Evolutionary conservation across 164 flowering plant genomes (phyloP).

Genomic region (Aristolochia fimbriata): DNA sequence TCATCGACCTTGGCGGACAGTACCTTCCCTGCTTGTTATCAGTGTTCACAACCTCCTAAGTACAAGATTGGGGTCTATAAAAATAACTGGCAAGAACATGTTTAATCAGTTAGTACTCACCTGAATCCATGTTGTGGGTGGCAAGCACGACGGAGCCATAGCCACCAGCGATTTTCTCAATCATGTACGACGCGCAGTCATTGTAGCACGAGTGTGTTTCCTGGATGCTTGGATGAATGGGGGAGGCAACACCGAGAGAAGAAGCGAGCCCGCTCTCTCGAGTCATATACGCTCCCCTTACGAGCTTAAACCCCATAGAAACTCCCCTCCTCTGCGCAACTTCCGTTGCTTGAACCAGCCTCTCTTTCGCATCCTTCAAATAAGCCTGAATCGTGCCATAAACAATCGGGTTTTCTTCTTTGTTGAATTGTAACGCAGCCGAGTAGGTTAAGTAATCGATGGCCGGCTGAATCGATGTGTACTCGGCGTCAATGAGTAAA

Average conservation of each 20-base stretch:
- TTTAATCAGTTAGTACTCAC: conserved; percentile 22
- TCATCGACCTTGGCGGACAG: conserved; percentile 53
- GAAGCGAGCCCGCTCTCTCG: conserved; percentile 52
- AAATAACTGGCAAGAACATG: background rate
- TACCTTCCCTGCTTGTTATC: conserved; percentile 32
- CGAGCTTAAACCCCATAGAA: conserved; percentile 65
- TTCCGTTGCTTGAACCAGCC: conserved; percentile 30
- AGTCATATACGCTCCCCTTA: conserved; percentile 84
- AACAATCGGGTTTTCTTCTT: conserved; percentile 31
- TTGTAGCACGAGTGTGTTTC: conserved; percentile 70
- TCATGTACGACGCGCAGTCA: conserved; percentile 54
- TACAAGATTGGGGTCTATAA: background rate
- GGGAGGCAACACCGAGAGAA: conserved; percentile 53
- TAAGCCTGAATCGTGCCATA: conserved; percentile 79
- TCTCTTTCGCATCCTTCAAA: conserved; percentile 64
- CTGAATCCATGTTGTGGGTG: conserved; percentile 82
- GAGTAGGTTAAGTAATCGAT: conserved; percentile 74
- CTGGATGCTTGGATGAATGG: conserved; percentile 55
- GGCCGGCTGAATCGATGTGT: conserved; percentile 70
- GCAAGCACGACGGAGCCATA: conserved; percentile 59
- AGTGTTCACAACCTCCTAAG: background rate
- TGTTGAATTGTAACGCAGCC: conserved; percentile 37
- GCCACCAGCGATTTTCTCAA: conserved; percentile 49
- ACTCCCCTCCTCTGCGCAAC: conserved; percentile 66
- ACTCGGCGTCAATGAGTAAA: conserved; percentile 72